phyloP scores from a whole-genome alignment of 1,139 yeast genomes.

The Yarrowia galli region DNA sequence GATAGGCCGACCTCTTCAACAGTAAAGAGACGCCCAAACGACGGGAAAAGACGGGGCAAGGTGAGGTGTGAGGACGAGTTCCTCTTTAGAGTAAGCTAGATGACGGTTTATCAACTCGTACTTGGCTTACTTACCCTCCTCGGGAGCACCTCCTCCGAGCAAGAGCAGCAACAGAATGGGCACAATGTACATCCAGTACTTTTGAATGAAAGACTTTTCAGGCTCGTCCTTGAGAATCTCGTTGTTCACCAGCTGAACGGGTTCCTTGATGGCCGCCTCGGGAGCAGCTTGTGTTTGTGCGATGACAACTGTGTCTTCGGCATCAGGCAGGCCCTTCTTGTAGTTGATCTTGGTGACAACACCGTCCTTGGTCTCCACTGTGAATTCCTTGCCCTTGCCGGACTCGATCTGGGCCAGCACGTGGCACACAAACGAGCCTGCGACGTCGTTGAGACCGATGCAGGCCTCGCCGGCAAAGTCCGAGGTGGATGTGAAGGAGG shows the following conservation, averaged over 20 bases:
- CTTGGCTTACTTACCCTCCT: slow-evolving; percentile 22
- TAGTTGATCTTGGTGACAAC: slow-evolving; percentile 21
- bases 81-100: too few relatives aligned
- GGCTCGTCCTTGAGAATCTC: slow-evolving; percentile 44
- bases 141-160: slow-evolving; percentile 45
- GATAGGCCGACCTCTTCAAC: too few relatives aligned
- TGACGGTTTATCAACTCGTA: background rate
- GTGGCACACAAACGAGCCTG: slow-evolving; percentile 28
- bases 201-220: slow-evolving; percentile 50
- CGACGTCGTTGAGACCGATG: slow-evolving; percentile 3
- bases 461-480: slow-evolving; percentile 26
- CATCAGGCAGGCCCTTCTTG: slow-evolving; percentile 14
- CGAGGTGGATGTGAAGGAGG: slow-evolving; percentile 23
- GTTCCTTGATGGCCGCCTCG: slow-evolving; percentile 45
- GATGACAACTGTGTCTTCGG: slow-evolving; percentile 37
- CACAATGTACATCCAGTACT: slow-evolving; percentile 52
- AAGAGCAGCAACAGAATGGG: slow-evolving; percentile 49
- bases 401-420: slow-evolving; percentile 20
- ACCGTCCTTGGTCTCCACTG: slow-evolving; percentile 13
- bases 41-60: too few relatives aligned
- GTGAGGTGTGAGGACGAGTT: too few relatives aligned
- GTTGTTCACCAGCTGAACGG: slow-evolving; percentile 47
- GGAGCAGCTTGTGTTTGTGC: slow-evolving; percentile 44
- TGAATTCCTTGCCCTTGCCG: slow-evolving; percentile 16
- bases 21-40: too few relatives aligned